phyloP scores from a whole-genome alignment of 176 grass and related monocot species.

The Urochloa ruziziensis region DNA sequence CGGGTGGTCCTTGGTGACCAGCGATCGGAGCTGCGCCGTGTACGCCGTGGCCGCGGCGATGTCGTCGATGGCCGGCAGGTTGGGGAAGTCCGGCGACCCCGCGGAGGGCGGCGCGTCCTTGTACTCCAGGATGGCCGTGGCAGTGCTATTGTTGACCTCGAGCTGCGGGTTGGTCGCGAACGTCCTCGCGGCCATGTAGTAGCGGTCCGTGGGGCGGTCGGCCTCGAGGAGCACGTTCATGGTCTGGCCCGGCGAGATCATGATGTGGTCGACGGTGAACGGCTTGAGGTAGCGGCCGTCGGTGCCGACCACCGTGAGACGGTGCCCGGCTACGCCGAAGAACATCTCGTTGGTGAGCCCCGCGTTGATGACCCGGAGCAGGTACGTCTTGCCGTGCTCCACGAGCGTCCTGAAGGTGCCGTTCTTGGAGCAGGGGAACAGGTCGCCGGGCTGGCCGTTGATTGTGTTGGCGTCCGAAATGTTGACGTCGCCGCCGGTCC shows the following conservation, averaged over 20 bases:
- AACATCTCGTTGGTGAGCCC: conserved; percentile 54
- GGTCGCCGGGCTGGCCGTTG: conserved; percentile 49
- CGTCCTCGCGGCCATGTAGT: conserved; percentile 43
- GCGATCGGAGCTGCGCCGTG: conserved; percentile 17
- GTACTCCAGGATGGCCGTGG: conserved; percentile 42
- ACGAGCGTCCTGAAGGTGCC: conserved; percentile 30
- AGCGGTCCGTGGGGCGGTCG: background rate
- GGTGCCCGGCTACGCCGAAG: conserved; percentile 55
- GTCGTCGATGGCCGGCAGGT: conserved; percentile 5
- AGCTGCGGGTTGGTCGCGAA: background rate
- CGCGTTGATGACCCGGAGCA: conserved; percentile 60
- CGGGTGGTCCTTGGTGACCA: conserved; percentile 7
- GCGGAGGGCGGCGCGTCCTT: background rate
- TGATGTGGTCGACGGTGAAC: conserved; percentile 25
- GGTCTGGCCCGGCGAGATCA: conserved; percentile 36
- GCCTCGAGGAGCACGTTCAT: conserved; percentile 40
- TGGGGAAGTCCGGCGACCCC: background rate
- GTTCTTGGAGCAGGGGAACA: conserved; percentile 1
- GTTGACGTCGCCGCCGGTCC: conserved; percentile 11
- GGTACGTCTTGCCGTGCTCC: conserved; percentile 54
- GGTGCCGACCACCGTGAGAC: conserved; percentile 44
- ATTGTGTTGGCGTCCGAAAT: conserved; percentile 47
- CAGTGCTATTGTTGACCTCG: background rate
- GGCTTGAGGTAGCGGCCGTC: conserved; percentile 56
- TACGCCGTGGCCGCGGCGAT: background rate